Base-by-base conservation (phyloP, 202 grass and related monocot species). In the Elaeis oleifera region DNA sequence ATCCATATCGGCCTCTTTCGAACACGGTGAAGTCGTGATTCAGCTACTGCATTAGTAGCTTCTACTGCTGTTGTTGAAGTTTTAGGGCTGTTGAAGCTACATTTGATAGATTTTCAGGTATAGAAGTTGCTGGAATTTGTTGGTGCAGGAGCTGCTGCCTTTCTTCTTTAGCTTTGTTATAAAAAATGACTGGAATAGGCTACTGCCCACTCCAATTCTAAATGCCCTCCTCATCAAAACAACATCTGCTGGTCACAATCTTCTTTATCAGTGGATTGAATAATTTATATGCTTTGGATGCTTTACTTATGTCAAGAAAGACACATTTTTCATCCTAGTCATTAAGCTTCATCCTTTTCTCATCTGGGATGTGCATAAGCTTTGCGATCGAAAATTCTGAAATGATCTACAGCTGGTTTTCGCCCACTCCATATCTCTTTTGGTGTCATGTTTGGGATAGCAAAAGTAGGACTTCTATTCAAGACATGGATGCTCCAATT, bases 201-300 rank as follows among this genome's bases (percentile, higher is more conserved):
- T 5, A n/a, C 16, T 61, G 23, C n/a, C 15, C 25, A 28, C 31
- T 71, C 68, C 68, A 71, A 5, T 28, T 4, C 60, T 18, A 63
- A 19, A 16, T n/a, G 5, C 7, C 17, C 17, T 63, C 26, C 4
- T 63, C 60, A 23, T 63, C 18, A 63, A 63, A 16, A n/a, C 1
- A 20, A 63, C 18, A 49, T 63, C 18, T 16, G 16, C 18, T 63
- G 5, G 31, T 27, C 0, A 63, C 11, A 15, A 23, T 49, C 9
- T 63, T 49, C 6, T 27, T 31, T 5, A 6, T 49, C 5, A 21
- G 6, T 3, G 26, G 26, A 27, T 27, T 27, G 26, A 27, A 27
- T 3, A 27, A 27, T 27, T 27, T 27, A 27, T 27, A 27, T 0
- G 3, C 26, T 27, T 27, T 27, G 26, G 26, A 27, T 27, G 26